Evolutionary conservation across 768 basidiomycete genomes (phyloP).

Genomic region (Termitomyces sp.): DNA sequence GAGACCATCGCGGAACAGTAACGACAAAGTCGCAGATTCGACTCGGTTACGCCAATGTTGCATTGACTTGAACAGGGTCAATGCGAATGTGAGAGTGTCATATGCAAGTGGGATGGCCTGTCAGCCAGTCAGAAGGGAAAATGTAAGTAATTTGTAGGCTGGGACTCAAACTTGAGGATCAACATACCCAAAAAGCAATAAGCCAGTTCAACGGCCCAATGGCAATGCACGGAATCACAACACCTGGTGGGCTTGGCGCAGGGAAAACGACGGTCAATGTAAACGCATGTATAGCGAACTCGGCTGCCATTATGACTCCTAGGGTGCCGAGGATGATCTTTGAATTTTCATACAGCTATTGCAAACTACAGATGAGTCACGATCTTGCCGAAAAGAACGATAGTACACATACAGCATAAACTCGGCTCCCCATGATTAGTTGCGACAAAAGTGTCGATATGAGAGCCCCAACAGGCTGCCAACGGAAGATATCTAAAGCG

Average conservation of each 20-base stretch:
- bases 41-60: conserved; percentile 8
- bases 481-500: conserved; percentile 21
- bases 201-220: conserved; percentile 23
- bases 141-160: neutral
- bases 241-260: conserved; percentile 16
- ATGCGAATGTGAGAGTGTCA: conserved; percentile 19
- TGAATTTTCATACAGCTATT: conserved; percentile 20
- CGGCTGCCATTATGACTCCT: conserved; percentile 11
- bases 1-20: conserved; percentile 20
- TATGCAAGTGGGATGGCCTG: conserved; percentile 12
- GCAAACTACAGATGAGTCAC: neutral
- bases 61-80: conserved; percentile 12
- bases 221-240: conserved; percentile 21
- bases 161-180: neutral
- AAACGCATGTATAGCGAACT: conserved; percentile 19
- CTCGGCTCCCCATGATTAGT: conserved; percentile 23
- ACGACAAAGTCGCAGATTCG: conserved; percentile 5
- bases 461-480: conserved; percentile 25
- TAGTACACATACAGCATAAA: conserved; percentile 21
- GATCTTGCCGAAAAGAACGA: neutral
- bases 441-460: conserved; percentile 26
- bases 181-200: conserved; percentile 23
- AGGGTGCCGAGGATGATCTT: conserved; percentile 16
- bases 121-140: neutral
- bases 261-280: conserved; percentile 19